Evolutionary conservation across 257 asterid species (phyloP).

Genomic region (Fraxinus americana): DNA sequence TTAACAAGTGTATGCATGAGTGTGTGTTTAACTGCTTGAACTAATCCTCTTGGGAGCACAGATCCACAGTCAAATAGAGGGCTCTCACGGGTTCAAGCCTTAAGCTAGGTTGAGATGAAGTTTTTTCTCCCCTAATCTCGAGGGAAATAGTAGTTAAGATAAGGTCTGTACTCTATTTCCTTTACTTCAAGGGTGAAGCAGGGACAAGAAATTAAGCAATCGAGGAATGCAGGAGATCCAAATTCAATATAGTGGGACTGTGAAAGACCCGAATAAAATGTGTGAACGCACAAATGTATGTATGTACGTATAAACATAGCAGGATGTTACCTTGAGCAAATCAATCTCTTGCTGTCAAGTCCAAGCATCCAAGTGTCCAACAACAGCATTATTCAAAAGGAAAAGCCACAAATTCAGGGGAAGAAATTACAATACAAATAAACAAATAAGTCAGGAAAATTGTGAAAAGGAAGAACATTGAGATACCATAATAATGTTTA

Average conservation of each 20-base stretch:
- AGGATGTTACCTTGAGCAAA: no score
- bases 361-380: no score
- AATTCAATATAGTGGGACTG: no score
- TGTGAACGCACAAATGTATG: no score
- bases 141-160: neutral
- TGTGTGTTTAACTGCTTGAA: neutral
- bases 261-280: no score
- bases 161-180: neutral
- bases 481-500: slow-evolving; percentile 76
- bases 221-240: neutral
- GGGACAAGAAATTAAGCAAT: neutral
- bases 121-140: neutral
- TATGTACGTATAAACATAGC: no score
- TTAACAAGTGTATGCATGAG: neutral
- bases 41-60: neutral
- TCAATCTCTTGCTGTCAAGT: no score
- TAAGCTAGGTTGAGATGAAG: neutral
- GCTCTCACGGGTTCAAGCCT: neutral
- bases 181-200: neutral
- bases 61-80: neutral
- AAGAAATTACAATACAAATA: neutral
- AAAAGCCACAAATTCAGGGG: slow-evolving; percentile 6
- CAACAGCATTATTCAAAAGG: no score
- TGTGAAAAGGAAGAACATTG: slow-evolving; percentile 9
- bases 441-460: neutral